Percentiles rank a stretch among this genome's conserved stretches.
phyloP scores from a whole-genome alignment of 1,284 basidiomycete species.

The Rhodotorula glutinis region DNA sequence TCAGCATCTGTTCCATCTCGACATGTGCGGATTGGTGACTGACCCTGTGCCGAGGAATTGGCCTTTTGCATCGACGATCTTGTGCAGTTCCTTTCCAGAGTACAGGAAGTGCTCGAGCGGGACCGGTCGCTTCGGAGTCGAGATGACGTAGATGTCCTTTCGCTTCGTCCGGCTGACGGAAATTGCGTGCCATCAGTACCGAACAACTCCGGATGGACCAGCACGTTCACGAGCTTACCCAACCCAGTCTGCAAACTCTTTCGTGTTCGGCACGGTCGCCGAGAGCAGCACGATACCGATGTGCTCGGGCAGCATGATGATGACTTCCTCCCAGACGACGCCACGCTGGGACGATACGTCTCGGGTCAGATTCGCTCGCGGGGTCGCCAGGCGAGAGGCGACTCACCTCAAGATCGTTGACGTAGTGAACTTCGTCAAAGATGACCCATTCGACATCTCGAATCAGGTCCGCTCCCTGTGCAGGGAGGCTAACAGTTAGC shows the following conservation, averaged over 20 bases:
- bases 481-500: not conserved
- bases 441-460: slow-evolving; percentile 99
- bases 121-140: slow-evolving; percentile 91
- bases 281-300: slow-evolving; percentile 95
- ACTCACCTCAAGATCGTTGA: slow-evolving; percentile 93
- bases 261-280: slow-evolving; percentile 96
- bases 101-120: slow-evolving; percentile 97
- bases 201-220: no score
- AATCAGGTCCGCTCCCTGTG: slow-evolving; percentile 84
- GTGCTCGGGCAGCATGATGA: slow-evolving; percentile 97
- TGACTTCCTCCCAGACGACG: slow-evolving; percentile 99
- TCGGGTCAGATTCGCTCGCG: not conserved
- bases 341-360: slow-evolving; percentile 64
- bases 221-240: slow-evolving; percentile 74
- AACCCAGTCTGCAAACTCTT: slow-evolving; percentile 99
- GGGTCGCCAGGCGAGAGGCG: not conserved
- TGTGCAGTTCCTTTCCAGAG: slow-evolving; percentile 84
- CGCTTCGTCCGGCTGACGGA: slow-evolving; percentile 86
- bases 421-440: slow-evolving; percentile 99
- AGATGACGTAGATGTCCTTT: slow-evolving; percentile 99
- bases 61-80: slow-evolving; percentile 82
- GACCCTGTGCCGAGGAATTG: slow-evolving; percentile 74
- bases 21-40: not conserved
- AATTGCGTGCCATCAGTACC: not conserved
- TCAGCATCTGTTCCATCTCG: not conserved